These are phyloP conservation scores for Cornus suecica DNA, from an alignment of 148 eudicot genomes.

Conservation along the genomic window DNA sequence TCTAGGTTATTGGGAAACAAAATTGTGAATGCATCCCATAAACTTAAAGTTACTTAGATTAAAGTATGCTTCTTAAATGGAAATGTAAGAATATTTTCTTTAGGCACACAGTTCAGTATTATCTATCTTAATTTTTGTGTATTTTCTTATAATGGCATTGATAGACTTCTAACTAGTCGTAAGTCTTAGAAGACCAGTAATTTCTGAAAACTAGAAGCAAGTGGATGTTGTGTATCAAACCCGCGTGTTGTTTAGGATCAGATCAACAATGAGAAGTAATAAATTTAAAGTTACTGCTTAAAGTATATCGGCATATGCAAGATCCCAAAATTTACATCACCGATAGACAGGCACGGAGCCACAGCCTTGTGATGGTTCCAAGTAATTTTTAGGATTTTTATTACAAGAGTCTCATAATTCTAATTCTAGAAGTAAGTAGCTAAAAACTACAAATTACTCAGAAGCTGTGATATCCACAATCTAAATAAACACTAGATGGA, in stretches of 20 bases:
- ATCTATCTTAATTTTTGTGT: background rate
- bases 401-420: background rate
- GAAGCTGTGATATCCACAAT: background rate
- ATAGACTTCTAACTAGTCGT: background rate
- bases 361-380: no score
- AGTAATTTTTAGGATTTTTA: background rate
- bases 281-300: background rate
- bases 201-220: background rate
- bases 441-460: background rate
- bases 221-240: background rate
- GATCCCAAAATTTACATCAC: background rate
- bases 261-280: background rate
- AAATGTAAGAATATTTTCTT: background rate
- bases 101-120: background rate
- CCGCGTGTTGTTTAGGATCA: background rate
- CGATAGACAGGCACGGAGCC: background rate
- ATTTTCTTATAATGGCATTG: background rate
- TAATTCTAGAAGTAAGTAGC: background rate
- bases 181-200: background rate
- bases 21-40: background rate
- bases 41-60: no score
- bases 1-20: background rate
- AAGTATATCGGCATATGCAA: background rate
- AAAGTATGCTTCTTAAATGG: background rate
- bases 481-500: background rate